Evolutionary conservation across 2,329 filamentous ascomycete species (phyloP).

Genomic region (Scedosporium boydii): DNA sequence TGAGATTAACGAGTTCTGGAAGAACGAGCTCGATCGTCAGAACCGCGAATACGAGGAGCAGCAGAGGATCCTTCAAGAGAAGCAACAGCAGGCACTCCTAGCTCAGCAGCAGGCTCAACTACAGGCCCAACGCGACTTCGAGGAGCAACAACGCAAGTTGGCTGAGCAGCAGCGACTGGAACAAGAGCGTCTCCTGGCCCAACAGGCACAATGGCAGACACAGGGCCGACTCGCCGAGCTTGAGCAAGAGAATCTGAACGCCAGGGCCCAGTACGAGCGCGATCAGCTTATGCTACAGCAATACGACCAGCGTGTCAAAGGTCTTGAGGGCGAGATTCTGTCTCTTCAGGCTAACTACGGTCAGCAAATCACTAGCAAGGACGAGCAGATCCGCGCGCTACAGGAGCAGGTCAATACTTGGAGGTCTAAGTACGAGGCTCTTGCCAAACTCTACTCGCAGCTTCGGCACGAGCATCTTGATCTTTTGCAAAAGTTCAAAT

Average conservation of each 20-base stretch:
- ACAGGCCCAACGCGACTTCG: conserved; percentile 88
- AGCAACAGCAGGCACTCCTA: conserved; percentile 71
- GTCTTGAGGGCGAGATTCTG: conserved; percentile 74
- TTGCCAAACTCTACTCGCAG: conserved; percentile 96
- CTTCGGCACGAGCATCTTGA: conserved; percentile 91
- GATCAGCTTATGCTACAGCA: conserved; percentile 96
- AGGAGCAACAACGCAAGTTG: conserved; percentile 82
- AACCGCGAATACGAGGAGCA: conserved; percentile 94
- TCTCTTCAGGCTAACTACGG: conserved; percentile 76
- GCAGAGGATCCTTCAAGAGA: conserved; percentile 77
- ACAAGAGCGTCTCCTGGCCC: conserved; percentile 78
- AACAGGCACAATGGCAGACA: conserved; percentile 88
- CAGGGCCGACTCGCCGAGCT: conserved; percentile 93
- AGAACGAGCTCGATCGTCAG: conserved; percentile 79
- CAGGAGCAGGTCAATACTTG: conserved; percentile 98
- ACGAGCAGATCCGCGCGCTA: conserved; percentile 85
- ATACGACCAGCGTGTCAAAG: conserved; percentile 91
- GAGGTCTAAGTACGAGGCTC: conserved; percentile 91
- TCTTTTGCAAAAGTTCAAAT: conserved; percentile 90
- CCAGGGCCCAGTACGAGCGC: conserved; percentile 89
- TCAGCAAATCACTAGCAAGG: conserved; percentile 79
- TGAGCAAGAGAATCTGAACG: conserved; percentile 89
- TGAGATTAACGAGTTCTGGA: conserved; percentile 97
- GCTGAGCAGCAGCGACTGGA: conserved; percentile 84
- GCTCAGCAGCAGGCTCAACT: conserved; percentile 75